A percentile compares a stretch with the other conserved stretches of the same genome.
phyloP scores from a whole-genome alignment of 2,329 filamentous ascomycete species.

The Fusarium tuaranense region DNA sequence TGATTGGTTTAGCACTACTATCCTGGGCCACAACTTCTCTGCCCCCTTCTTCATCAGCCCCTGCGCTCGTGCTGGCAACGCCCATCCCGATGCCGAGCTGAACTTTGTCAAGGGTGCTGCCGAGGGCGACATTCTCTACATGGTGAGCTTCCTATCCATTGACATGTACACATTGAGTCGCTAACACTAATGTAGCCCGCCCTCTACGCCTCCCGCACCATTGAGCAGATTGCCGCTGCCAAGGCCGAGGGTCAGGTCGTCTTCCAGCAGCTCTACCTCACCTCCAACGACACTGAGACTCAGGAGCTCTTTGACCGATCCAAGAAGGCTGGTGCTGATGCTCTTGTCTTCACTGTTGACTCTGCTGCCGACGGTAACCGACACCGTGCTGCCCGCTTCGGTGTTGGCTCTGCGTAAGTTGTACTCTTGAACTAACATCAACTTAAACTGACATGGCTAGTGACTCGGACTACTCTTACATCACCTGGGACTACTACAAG shows the following conservation, averaged over 20 bases:
- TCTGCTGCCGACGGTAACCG: constrained; percentile 54
- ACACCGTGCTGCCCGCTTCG: constrained; percentile 55
- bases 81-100: constrained; percentile 59
- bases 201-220: constrained; percentile 48
- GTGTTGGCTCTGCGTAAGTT: constrained; percentile 51
- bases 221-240: constrained; percentile 53
- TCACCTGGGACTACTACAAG: constrained; percentile 53
- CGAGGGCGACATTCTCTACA: constrained; percentile 63
- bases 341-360: constrained; percentile 55
- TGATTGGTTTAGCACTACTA: constrained; percentile 53
- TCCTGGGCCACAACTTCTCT: constrained; percentile 65
- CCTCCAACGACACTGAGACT: constrained; percentile 49
- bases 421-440: not conserved
- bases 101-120: constrained; percentile 63
- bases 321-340: constrained; percentile 50
- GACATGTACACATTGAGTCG: not conserved
- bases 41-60: constrained; percentile 68
- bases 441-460: constrained; percentile 13
- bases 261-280: constrained; percentile 52
- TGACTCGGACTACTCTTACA: constrained; percentile 41
- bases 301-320: constrained; percentile 46
- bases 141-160: constrained; percentile 43
- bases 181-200: constrained; percentile 44
- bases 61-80: constrained; percentile 58
- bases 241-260: constrained; percentile 52